A percentile compares a stretch with the other conserved stretches of the same genome.
These are phyloP conservation scores for Jaenimonas drosophilae DNA, from an alignment of 208 protist species.

Conservation along the genomic window DNA sequence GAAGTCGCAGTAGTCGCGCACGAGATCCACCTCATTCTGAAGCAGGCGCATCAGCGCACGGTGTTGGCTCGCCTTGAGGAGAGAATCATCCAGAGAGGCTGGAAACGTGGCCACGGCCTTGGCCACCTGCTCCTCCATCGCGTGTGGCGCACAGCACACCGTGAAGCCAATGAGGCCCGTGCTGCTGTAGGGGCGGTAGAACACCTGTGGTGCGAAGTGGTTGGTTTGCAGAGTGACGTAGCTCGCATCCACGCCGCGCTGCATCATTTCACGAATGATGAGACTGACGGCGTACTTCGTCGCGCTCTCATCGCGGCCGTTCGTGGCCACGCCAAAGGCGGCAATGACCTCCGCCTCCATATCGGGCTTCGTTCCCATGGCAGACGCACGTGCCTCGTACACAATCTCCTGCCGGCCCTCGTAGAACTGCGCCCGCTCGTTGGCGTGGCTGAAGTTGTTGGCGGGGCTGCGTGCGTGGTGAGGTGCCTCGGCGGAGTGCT, in stretches of 20 bases:
- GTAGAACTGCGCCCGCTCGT: conserved; percentile 74
- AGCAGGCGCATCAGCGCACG: conserved; percentile 33
- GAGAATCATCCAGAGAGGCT: conserved; percentile 14
- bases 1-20: conserved; percentile 79
- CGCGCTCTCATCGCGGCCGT: conserved; percentile 40
- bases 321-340: conserved; percentile 43
- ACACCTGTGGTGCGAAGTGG: conserved; percentile 44
- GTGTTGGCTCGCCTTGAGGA: conserved; percentile 17
- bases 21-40: conserved; percentile 40
- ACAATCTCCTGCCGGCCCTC: conserved; percentile 35
- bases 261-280: conserved; percentile 57
- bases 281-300: conserved; percentile 57
- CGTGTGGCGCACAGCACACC: conserved; percentile 34
- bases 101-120: conserved; percentile 28
- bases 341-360: conserved; percentile 71
- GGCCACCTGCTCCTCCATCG: conserved; percentile 23
- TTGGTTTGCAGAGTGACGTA: conserved; percentile 9
- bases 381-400: conserved; percentile 55
- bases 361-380: conserved; percentile 76
- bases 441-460: conserved; percentile 26
- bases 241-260: conserved; percentile 17
- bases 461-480: conserved; percentile 35
- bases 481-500: conserved; percentile 56
- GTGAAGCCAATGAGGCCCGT: conserved; percentile 75
- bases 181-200: conserved; percentile 74